Percentiles rank a stretch among this genome's conserved stretches.
Conservation (phyloP, 2,329 filamentous ascomycete genomes). For the Ophiostoma fasciatum region DNA sequence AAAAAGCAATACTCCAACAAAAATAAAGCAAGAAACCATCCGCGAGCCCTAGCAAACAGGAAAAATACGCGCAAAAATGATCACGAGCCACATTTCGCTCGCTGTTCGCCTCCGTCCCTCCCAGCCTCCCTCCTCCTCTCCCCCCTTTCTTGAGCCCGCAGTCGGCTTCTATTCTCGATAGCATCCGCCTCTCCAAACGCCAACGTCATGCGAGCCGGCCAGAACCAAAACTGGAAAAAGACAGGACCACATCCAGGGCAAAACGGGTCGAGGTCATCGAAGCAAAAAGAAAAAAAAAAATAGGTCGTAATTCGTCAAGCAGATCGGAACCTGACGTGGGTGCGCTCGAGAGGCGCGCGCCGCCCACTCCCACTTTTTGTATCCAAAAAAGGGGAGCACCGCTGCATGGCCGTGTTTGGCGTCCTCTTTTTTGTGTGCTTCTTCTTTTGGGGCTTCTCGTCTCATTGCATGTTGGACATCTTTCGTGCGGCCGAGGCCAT, state of each 20-base stretch:
- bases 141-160: not conserved
- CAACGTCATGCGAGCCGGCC: not conserved
- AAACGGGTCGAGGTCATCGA: no score
- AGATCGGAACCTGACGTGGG: no score
- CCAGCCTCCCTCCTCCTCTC: no score
- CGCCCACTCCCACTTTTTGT: no score
- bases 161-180: not conserved
- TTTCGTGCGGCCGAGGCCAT: constrained; percentile 33
- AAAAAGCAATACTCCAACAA: constrained; percentile 3
- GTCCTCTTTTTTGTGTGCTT: no score
- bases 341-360: no score
- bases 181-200: no score
- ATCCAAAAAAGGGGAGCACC: no score
- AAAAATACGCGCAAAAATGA: not conserved
- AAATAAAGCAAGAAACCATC: not conserved
- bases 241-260: no score
- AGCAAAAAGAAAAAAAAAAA: not conserved
- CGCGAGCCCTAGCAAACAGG: not conserved
- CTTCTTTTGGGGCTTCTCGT: no score
- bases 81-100: not conserved
- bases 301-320: constrained; percentile 4
- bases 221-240: not conserved
- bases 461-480: constrained; percentile 27
- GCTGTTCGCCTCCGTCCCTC: not conserved
- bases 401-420: no score